Base-by-base conservation (phyloP, 345 rosid species). In the Bruguiera sexangula region DNA sequence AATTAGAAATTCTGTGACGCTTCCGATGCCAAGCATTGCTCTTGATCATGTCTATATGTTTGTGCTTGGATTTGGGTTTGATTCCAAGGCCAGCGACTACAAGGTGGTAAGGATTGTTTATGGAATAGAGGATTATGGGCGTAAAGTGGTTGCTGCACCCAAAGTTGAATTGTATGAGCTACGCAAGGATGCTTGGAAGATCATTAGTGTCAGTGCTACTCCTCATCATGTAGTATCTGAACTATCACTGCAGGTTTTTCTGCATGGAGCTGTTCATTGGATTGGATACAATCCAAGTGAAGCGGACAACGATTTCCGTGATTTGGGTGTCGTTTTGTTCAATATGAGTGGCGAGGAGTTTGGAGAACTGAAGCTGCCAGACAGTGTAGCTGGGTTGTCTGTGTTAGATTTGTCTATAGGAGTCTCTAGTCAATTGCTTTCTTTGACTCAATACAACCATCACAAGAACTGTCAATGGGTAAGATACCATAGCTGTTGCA, bases 211-310 rank as follows among this genome's bases (percentile, higher is more conserved):
- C 1, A 65, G 5, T 13, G 63, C 66, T 50, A 32, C 66, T 22
- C 75, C 80, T 6, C 19, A 5, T 0, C 72, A 72, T 60, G 39
- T 63, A 0, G 66, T 79, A 0, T 60, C 71, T 18, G 74, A 76
- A n/a, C 36, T 66, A 30, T 78, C 77, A 5, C 24, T 65, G 1
- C 74, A 67, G 65, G 83, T 46, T 58, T 72, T 66, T 57, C 37
- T 76, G 15, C 56, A 74, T 32, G 78, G 81, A 16, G 75, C 74
- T 27, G 52, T 83, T 26, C 83, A 83, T 64, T 83, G 87, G 84
- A 68, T 83, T 62, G 85, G 81, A 20, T 69, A 72, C 32, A 52
- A 60, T 48, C 67, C 27, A 0, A 66, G 48, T 3, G 58, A 50
- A 1, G 37, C 30, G 6, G 46, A 30, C 5, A 29, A 43, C 6